phyloP scores from a whole-genome alignment of 2,329 filamentous ascomycete genomes.

The Aureobasidium namibiae region DNA sequence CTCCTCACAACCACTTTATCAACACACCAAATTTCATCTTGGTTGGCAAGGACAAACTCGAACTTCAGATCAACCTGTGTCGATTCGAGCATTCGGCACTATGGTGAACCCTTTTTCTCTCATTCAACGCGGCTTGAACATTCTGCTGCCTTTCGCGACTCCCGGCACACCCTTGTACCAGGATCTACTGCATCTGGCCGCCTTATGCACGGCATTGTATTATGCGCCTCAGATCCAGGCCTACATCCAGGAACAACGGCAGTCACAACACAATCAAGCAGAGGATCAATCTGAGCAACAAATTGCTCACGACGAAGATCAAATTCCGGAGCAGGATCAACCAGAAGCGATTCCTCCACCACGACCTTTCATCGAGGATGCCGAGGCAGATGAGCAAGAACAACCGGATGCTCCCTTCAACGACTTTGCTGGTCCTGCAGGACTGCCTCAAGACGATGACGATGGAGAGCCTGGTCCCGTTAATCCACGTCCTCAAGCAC shows the following conservation, averaged over 20 bases:
- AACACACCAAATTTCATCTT: background rate
- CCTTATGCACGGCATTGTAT: conserved; percentile 38
- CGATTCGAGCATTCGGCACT: background rate
- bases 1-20: no score
- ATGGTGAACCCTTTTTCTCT: conserved; percentile 1
- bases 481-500: conserved; percentile 16
- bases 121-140: conserved; percentile 26
- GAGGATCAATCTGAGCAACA: conserved; percentile 10
- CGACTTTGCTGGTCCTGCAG: background rate
- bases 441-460: conserved; percentile 3
- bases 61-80: background rate
- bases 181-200: conserved; percentile 38
- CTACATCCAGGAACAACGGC: conserved; percentile 20
- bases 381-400: conserved; percentile 9
- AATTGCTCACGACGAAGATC: background rate
- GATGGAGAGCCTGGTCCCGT: conserved; percentile 28
- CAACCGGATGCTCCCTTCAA: background rate
- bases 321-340: background rate
- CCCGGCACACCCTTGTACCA: conserved; percentile 38
- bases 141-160: conserved; percentile 40
- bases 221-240: conserved; percentile 39
- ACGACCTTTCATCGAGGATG: conserved; percentile 9
- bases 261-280: background rate
- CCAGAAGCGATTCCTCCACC: conserved; percentile 2
- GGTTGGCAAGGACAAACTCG: background rate